Conservation (phyloP, 768 basidiomycete genomes). For the Xerocomus spinulosus region DNA sequence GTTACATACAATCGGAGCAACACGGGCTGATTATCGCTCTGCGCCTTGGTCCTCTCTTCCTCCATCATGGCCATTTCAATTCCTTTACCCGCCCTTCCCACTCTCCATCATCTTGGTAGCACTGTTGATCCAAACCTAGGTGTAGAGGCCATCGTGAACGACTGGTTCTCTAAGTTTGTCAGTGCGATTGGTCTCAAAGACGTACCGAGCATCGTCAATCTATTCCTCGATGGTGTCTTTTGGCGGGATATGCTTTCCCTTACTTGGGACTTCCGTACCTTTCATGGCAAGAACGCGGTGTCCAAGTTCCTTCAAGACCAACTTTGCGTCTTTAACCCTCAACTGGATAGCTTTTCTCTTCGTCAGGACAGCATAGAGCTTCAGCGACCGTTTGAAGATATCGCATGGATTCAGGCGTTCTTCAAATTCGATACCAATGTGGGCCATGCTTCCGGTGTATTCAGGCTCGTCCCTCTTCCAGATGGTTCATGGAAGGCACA, state of each 20-base stretch:
- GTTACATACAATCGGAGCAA: not conserved
- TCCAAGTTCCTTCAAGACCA: conserved; percentile 44
- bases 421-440: conserved; percentile 43
- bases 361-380: conserved; percentile 17
- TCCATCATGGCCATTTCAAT: conserved; percentile 7
- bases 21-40: not conserved
- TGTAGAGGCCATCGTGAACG: conserved; percentile 30
- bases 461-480: conserved; percentile 42
- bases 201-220: conserved; percentile 31
- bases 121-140: conserved; percentile 33
- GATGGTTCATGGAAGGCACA: conserved; percentile 45
- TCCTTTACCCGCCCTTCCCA: conserved; percentile 15
- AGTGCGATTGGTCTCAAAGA: conserved; percentile 32
- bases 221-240: conserved; percentile 35
- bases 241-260: conserved; percentile 62
- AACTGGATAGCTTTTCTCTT: conserved; percentile 21
- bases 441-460: conserved; percentile 39
- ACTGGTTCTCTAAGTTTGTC: conserved; percentile 42
- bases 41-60: not conserved
- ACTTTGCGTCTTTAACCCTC: conserved; percentile 26
- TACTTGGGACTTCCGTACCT: conserved; percentile 61
- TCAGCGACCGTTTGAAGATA: conserved; percentile 30
- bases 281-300: conserved; percentile 42
- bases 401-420: conserved; percentile 40
- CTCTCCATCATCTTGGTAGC: conserved; percentile 20